Base-by-base conservation (phyloP, 495 filamentous ascomycete genomes). In the Sporormia fimetaria region DNA sequence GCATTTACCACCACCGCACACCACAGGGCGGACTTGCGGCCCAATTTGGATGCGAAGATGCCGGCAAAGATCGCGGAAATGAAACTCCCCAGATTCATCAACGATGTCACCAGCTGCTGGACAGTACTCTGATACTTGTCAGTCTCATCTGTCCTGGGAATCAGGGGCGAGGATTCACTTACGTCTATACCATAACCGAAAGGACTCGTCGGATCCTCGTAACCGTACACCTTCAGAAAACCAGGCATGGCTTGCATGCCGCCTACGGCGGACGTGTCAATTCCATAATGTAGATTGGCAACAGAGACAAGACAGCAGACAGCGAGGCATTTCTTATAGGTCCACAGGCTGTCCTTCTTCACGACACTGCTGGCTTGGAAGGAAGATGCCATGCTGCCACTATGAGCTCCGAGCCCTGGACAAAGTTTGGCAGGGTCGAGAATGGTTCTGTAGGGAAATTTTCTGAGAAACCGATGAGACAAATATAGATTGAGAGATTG, bases 141-240 rank as follows among this genome's bases (percentile, higher is more conserved):
- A n/a, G n/a, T n/a, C n/a, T n/a, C n/a, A n/a, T n/a, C n/a, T n/a
- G n/a, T n/a, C n/a, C n/a, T n/a, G n/a, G n/a, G n/a, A 7, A 27
- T 27, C 12, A 27, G 25, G 25, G 7, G 7, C 25, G 25, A 7
- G 7, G 7, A 12, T 2, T 65, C 54, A n/a, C 59, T 59, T 27
- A 66, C 61, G 10, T 62, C 45, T 25, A 76, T 68, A 40, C 74
- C 75, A 58, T 67, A 76, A 4, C 71, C 71, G 6, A 69, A 44
- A 0, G 66, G 52, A 4, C 57, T 62, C 1, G 49, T 47, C 28
- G 32, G 47, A 27, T 65, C 55, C 25, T 55, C 47, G 44, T 68
- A 68, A 4, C 67, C 67, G 40, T 61, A 68, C 8, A 70, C 56
- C 28, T 54, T 47, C 4, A 69, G 55, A 40, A 70, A 70, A 4